These are phyloP conservation scores for Wallacemonas sp. DNA, from an alignment of 208 protist genomes.

Conservation along the genomic window DNA sequence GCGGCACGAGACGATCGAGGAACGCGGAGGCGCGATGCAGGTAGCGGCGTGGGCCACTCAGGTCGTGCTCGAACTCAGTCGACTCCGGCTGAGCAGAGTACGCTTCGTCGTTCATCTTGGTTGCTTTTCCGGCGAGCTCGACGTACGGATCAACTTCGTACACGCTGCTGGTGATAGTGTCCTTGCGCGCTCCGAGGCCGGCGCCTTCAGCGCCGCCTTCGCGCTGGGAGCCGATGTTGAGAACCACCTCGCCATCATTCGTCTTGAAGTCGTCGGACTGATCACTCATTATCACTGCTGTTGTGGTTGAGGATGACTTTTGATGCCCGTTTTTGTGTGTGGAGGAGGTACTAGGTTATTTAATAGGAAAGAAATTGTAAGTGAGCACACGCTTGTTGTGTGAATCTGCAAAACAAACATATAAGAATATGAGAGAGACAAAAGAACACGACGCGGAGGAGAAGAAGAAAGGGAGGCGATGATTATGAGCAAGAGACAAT, in stretches of 20 bases:
- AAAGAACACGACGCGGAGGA: background rate
- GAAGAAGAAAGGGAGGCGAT: background rate
- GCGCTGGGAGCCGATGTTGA: background rate
- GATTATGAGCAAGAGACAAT: no score
- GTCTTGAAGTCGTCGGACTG: constrained; percentile 2
- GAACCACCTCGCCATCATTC: background rate
- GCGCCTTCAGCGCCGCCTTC: background rate
- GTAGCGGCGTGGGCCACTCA: background rate
- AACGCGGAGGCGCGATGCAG: background rate
- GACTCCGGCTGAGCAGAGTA: background rate
- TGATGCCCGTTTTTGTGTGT: background rate
- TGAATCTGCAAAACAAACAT: background rate
- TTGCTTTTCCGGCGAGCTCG: background rate
- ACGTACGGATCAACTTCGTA: constrained; percentile 1
- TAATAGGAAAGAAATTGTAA: no score
- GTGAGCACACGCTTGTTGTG: no score
- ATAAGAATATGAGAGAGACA: background rate
- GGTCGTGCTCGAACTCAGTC: background rate
- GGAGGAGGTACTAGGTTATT: no score
- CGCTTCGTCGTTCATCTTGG: background rate
- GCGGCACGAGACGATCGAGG: constrained; percentile 31
- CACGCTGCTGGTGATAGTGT: background rate
- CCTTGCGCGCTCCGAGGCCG: background rate
- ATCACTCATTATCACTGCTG: background rate
- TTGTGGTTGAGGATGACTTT: no score